phyloP scores from a whole-genome alignment of 257 asterid genomes.

The Ocimum tenuiflorum region DNA sequence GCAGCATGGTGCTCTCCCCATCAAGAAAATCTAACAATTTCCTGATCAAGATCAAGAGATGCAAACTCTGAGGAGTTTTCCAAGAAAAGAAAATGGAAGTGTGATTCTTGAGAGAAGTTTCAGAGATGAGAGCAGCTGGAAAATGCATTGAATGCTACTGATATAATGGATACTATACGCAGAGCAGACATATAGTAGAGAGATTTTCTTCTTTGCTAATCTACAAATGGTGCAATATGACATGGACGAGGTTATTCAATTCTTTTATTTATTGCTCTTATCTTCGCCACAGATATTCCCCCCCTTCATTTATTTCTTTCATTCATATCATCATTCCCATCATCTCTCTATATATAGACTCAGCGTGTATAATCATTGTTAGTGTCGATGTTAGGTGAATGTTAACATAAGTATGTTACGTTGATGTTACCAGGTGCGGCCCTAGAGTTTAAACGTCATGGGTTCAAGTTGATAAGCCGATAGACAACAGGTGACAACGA shows the following conservation, averaged over 20 bases:
- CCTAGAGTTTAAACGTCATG: no score
- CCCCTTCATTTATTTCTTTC: conserved; percentile 9
- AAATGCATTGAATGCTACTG: conserved; percentile 45
- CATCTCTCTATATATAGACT: no score
- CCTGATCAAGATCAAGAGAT: background rate
- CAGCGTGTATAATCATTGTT: no score
- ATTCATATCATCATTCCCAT: background rate
- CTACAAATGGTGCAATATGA: conserved; percentile 22
- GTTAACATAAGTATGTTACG: no score
- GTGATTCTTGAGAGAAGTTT: background rate
- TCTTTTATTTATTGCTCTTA: conserved; percentile 29
- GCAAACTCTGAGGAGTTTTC: background rate
- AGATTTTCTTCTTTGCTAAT: background rate
- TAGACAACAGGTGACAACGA: no score
- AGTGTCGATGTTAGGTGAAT: no score
- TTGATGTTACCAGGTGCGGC: no score
- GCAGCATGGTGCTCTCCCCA: conserved; percentile 95
- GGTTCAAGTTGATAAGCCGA: no score
- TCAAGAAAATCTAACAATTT: conserved; percentile 9
- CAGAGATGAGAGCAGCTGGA: conserved; percentile 37
- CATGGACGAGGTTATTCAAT: conserved; percentile 34
- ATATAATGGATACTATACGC: conserved; percentile 12
- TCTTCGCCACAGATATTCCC: background rate
- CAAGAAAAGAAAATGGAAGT: background rate
- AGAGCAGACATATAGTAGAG: background rate